Base-by-base conservation (phyloP, 805 yeast species). In the Saturnispora bothae region DNA sequence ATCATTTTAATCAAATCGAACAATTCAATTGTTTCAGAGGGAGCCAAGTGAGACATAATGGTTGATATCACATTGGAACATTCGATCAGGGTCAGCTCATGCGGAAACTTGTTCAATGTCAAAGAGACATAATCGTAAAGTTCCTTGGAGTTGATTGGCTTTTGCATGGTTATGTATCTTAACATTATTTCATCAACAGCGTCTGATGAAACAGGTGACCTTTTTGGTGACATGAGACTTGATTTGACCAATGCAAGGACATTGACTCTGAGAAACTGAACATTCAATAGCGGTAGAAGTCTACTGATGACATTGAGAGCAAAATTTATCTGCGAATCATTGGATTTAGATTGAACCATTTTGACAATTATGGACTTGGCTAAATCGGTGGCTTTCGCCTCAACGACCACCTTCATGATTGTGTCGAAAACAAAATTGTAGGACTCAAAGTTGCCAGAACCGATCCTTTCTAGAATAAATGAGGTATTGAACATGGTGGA, bases 361-460 rank as follows among this genome's bases (percentile, higher is more conserved):
- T 49, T 29, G 53, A 53, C 3, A 58, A 43, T 28, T 25, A 64
- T 42, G 3, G 43, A 27, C 34, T 60, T 57, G 10, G 59, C 56
- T 20, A 49, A 34, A 9, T 39, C 39, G 32, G 44, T 18, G 13
- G 21, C 39, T 34, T 54, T 57, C 31, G 53, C 47, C 40, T 53
- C 64, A 29, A 49, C 3, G 10, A 46, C 17, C n/a, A 33, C n/a
- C 16, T 23, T 19, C 6, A 38, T 23, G 2, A 43, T 29, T 4
- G 75, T 56, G 31, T 67, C 60, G 45, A 72, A 72, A 13, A 76
- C 72, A 52, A 74, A 78, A 47, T 76, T 75, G 53, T 74, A 79
- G 10, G 72, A 65, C 40, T 73, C 75, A 49, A 76, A 76, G 3
- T 82, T 82, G 4, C 81, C 82, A 18, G 71, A 68, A 0, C 83